Evolutionary conservation across 495 filamentous ascomycete species (phyloP), one percentile per base, ranked within the genome.

Genomic region (Tuber umbilicatum): DNA sequence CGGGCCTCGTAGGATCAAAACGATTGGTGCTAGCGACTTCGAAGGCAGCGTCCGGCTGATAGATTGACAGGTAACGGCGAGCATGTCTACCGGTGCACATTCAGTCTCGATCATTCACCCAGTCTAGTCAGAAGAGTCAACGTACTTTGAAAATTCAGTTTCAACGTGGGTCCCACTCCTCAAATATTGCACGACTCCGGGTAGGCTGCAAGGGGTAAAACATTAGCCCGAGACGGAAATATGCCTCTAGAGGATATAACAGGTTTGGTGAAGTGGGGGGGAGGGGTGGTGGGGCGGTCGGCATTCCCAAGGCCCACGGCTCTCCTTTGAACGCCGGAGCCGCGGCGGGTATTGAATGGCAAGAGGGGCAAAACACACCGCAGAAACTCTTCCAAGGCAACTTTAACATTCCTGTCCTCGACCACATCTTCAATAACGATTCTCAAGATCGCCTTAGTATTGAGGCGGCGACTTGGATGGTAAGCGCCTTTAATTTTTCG

Each of bases 11-110:
- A 42, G 97, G 93, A n/a, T 93, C 94, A 84, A 97, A 99, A 67
- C 96, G 90, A 80, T 97, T 97, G 40, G 95, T 97, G 7, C 93
- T 95, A 41, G 89, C 91, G 60, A 98, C 93, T 82, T 99, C 95
- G 80, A 94, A 98, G 2, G 94, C 93, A 76, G 91, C 96, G 73
- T 98, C 95, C 16, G 94, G 91, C 40, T 93, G 86, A 84, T 97
- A 97, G 77, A 97, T 94, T 73, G 91, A 91, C 81, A 97, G 90
- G 83, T 99, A 99, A 75, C 92, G 94, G 68, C 91, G 90, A 75
- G 97, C 86, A 82, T 99, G 95, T 40, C 89, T 88, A 75, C 88
- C 55, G 31, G n/a, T 31, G n/a, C 55, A 64, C 55, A 31, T n/a
- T 64, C 55, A 64, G 68, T 42, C 19, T 75, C 67, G 68, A 70